phyloP scores from a whole-genome alignment of 2,329 filamentous ascomycete genomes.

The Aspergillus ochraceoroseus region DNA sequence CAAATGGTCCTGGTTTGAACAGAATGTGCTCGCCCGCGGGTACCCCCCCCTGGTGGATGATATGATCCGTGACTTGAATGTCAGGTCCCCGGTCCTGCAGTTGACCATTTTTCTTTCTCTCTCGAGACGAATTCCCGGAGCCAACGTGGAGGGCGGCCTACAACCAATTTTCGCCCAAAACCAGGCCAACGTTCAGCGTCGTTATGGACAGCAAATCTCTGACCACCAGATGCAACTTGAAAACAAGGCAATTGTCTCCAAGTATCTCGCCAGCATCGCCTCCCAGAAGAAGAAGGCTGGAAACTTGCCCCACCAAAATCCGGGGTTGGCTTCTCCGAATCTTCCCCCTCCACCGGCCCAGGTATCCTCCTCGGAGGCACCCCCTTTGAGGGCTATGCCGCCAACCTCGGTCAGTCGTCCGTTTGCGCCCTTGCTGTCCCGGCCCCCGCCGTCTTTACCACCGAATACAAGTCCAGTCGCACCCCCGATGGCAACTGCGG shows the following conservation, averaged over 20 bases:
- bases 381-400: too few species aligned
- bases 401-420: too few species aligned
- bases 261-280: constrained; percentile 15
- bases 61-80: constrained; percentile 45
- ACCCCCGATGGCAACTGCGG: too few species aligned
- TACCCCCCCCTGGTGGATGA: constrained; percentile 58
- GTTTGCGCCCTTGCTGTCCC: too few species aligned
- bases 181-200: constrained; percentile 18
- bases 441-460: too few species aligned
- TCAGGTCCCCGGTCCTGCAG: constrained; percentile 52
- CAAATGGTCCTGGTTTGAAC: constrained; percentile 40
- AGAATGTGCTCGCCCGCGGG: constrained; percentile 31
- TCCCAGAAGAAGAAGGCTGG: not conserved
- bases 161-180: constrained; percentile 21
- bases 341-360: too few species aligned
- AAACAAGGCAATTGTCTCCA: constrained; percentile 14
- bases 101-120: constrained; percentile 48
- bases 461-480: too few species aligned
- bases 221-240: constrained; percentile 12
- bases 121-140: constrained; percentile 27
- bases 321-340: too few species aligned
- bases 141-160: constrained; percentile 15
- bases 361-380: too few species aligned
- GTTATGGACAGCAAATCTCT: constrained; percentile 6
- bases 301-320: too few species aligned